Base-by-base conservation (phyloP, 192 early-diverging fungal genomes). In the Piromyces finnis region DNA sequence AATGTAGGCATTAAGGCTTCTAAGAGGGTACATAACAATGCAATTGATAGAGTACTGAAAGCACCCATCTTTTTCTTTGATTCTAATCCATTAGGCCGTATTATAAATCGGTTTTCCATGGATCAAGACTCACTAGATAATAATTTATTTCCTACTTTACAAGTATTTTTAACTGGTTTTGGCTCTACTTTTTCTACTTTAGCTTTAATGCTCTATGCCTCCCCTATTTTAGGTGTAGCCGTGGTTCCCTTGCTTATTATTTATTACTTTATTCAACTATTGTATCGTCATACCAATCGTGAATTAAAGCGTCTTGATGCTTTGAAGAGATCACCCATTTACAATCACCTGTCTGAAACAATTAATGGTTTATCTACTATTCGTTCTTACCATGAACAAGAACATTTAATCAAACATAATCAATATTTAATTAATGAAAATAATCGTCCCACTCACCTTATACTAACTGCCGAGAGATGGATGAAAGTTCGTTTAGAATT, bases 331-430 rank as follows among this genome's bases (percentile, higher is more conserved):
- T 85, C 84, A 2, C 88, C 88, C 5, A 83, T 88, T 36, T 88
- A 83, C 77, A 18, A 14, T 81, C 80, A 59, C 82, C 90, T 96
- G 79, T 82, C 90, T 12, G 94, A 96, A 79, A 91, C 93, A 0
- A 83, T 96, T 16, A 89, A 88, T 18, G 97, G 97, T 0, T 79
- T 95, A 12, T 83, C 94, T 3, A 96, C 94, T 5, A 97, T 98
- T 81, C 88, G 96, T 28, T 94, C 95, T 0, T 97, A 93, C 81
- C 81, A 87, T 78, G 94, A 92, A 79, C 91, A 97, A 81, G 78
- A 85, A 0, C 92, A 94, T 29, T 98, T 97, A 80, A 85, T 93
- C 9, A 81, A 79, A 4, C 84, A 84, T 27, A 97, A 94, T 82
- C 90, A 93, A 81, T 79, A 82, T 51, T 84, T 86, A 77, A 84